Percentiles rank a stretch among this genome's conserved stretches.
Conservation (phyloP, 2,329 filamentous ascomycete genomes). For the Westerdykella ornata region DNA sequence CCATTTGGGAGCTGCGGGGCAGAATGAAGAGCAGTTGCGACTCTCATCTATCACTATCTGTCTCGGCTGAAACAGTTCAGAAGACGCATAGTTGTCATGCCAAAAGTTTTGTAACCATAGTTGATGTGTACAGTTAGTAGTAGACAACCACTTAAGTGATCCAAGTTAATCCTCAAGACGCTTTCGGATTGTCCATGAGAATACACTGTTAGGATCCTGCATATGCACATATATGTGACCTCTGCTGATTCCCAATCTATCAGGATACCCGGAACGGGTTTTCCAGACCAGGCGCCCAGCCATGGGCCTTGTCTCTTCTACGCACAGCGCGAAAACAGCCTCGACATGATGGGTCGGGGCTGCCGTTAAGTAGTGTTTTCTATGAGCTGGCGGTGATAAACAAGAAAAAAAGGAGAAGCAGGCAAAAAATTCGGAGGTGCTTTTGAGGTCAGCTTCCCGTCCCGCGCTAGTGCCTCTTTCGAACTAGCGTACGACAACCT, state of each 20-base stretch:
- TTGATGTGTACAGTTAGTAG: too few relatives aligned
- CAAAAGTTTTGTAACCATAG: too few relatives aligned
- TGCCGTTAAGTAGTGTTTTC: conserved; percentile 55
- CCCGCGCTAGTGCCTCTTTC: conserved; percentile 16
- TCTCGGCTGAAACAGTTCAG: too few relatives aligned
- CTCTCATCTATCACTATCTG: too few relatives aligned
- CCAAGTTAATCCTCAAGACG: too few relatives aligned
- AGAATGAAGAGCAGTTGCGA: too few relatives aligned
- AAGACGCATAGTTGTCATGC: too few relatives aligned
- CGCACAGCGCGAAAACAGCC: conserved; percentile 64
- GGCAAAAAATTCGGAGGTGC: conserved; percentile 31
- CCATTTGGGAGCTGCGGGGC: too few relatives aligned
- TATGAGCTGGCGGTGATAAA: conserved; percentile 49
- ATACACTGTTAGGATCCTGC: too few relatives aligned
- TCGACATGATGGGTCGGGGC: conserved; percentile 46
- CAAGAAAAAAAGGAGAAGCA: conserved; percentile 39
- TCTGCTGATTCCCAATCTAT: conserved; percentile 67
- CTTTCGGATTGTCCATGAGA: too few relatives aligned
- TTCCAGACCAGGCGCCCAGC: conserved; percentile 67
- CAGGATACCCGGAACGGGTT: conserved; percentile 55
- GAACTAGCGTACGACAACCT: conserved; percentile 17
- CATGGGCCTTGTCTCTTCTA: conserved; percentile 57
- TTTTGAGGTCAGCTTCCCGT: conserved; percentile 13
- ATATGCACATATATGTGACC: conserved; percentile 48
- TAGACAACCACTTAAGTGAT: too few relatives aligned